A percentile compares a stretch with the other conserved stretches of the same genome.
Evolutionary conservation across 2,329 filamentous ascomycete species (phyloP).

Genomic region (Teratosphaeria zuluensis): DNA sequence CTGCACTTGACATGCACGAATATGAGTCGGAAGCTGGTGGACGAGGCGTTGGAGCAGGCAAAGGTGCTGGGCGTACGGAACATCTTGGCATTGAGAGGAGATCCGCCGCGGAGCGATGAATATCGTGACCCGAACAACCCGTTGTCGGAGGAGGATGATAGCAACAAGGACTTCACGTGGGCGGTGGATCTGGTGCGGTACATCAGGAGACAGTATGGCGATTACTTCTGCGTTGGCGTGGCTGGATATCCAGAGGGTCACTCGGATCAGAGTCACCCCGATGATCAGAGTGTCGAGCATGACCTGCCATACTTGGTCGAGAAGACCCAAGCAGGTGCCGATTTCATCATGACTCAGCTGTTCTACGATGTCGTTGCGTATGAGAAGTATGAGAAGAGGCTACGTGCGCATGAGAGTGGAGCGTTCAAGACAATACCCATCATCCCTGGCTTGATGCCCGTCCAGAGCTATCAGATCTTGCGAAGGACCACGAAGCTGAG

Average conservation of each 20-base stretch:
- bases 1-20: constrained; percentile 96
- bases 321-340: constrained; percentile 82
- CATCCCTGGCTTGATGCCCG: constrained; percentile 91
- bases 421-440: constrained; percentile 80
- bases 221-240: constrained; percentile 94
- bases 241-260: constrained; percentile 94
- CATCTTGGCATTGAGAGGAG: constrained; percentile 82
- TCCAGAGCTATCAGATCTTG: constrained; percentile 94
- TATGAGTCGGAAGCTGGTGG: constrained; percentile 79
- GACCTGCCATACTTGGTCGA: constrained; percentile 85
- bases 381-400: constrained; percentile 62
- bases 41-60: constrained; percentile 81
- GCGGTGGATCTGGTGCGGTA: constrained; percentile 84
- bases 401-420: constrained; percentile 74
- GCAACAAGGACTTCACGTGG: constrained; percentile 74
- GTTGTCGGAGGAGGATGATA: constrained; percentile 50
- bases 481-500: constrained; percentile 89
- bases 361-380: constrained; percentile 89
- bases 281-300: constrained; percentile 53
- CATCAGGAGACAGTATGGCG: constrained; percentile 73
- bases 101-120: constrained; percentile 81
- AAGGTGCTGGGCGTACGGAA: constrained; percentile 87
- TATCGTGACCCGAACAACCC: constrained; percentile 57
- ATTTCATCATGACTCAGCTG: constrained; percentile 97
- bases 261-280: constrained; percentile 80